Evolutionary conservation across 1,284 basidiomycete genomes (phyloP).

Genomic region (Apiotrichum laibachii): DNA sequence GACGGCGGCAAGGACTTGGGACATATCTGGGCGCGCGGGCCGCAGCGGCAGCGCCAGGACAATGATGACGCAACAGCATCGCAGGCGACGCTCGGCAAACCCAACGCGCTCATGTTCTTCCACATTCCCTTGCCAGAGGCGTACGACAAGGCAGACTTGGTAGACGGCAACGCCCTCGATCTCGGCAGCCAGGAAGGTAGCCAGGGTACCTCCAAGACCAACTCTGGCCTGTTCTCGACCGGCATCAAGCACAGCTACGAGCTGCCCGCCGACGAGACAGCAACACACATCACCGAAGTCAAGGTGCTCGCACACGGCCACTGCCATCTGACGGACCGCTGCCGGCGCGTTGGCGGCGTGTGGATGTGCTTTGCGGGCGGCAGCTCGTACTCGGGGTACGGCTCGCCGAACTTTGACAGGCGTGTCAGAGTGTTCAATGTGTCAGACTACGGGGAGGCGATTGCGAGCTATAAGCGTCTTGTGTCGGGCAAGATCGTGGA

Average conservation of each 20-base stretch:
- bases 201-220: slow-evolving; percentile 60
- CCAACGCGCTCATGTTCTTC: slow-evolving; percentile 92
- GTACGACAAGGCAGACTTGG: slow-evolving; percentile 18
- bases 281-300: slow-evolving; percentile 49
- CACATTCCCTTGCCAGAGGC: slow-evolving; percentile 81
- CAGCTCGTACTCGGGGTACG: slow-evolving; percentile 82
- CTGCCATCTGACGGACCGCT: slow-evolving; percentile 83
- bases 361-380: slow-evolving; percentile 94
- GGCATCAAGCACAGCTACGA: slow-evolving; percentile 60
- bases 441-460: slow-evolving; percentile 81
- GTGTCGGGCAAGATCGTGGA: slow-evolving; percentile 71
- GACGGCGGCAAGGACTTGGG: slow-evolving; percentile 68
- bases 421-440: slow-evolving; percentile 81
- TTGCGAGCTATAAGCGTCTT: slow-evolving; percentile 83
- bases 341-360: slow-evolving; percentile 72
- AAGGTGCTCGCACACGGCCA: slow-evolving; percentile 78
- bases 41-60: background rate
- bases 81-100: slow-evolving; percentile 67
- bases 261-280: slow-evolving; percentile 60
- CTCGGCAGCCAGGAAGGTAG: slow-evolving; percentile 65
- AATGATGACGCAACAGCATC: slow-evolving; percentile 4
- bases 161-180: slow-evolving; percentile 55
- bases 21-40: slow-evolving; percentile 56
- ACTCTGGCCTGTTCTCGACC: slow-evolving; percentile 75
- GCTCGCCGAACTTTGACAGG: slow-evolving; percentile 78